Evolutionary conservation across 1,139 yeast species (phyloP).

Genomic region (Nakaseomyces glabratus): DNA sequence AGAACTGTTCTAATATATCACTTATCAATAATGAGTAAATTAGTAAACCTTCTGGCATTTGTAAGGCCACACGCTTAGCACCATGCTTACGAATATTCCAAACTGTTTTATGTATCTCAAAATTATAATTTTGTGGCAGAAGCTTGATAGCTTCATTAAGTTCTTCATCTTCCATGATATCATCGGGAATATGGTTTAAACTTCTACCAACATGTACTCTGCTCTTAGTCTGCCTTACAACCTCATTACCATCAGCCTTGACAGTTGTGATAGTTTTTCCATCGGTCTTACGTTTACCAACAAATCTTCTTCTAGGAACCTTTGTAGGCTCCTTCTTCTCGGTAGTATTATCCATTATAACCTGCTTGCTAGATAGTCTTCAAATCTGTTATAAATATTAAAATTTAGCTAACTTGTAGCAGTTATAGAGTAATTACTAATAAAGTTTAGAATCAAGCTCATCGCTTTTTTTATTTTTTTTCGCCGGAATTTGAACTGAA

Average conservation of each 20-base stretch:
- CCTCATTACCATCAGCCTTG: constrained; percentile 17
- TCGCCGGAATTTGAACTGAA: too few relatives aligned
- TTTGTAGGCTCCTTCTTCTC: too few relatives aligned
- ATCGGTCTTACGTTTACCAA: constrained; percentile 31
- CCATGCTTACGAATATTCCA: constrained; percentile 75
- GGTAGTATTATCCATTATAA: too few relatives aligned
- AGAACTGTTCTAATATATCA: constrained; percentile 87
- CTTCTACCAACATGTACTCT: constrained; percentile 41
- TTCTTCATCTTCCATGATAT: constrained; percentile 68
- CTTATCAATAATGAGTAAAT: constrained; percentile 80
- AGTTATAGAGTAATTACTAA: constrained; percentile 1
- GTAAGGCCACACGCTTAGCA: constrained; percentile 79
- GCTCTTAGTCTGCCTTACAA: constrained; percentile 28
- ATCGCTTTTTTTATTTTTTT: too few relatives aligned
- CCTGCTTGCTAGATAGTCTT: neutral
- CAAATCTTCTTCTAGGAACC: constrained; percentile 36
- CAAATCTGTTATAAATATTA: too few relatives aligned
- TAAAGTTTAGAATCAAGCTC: neutral
- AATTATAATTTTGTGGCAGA: constrained; percentile 84
- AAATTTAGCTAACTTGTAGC: too few relatives aligned
- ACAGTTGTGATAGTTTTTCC: constrained; percentile 9
- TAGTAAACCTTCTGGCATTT: constrained; percentile 94
- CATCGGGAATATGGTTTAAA: constrained; percentile 84
- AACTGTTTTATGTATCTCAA: constrained; percentile 90
- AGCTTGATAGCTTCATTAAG: constrained; percentile 71